Percentiles rank a stretch among this genome's conserved stretches.
Conservation (phyloP, 768 basidiomycete genomes). For the Collybia sordida region DNA sequence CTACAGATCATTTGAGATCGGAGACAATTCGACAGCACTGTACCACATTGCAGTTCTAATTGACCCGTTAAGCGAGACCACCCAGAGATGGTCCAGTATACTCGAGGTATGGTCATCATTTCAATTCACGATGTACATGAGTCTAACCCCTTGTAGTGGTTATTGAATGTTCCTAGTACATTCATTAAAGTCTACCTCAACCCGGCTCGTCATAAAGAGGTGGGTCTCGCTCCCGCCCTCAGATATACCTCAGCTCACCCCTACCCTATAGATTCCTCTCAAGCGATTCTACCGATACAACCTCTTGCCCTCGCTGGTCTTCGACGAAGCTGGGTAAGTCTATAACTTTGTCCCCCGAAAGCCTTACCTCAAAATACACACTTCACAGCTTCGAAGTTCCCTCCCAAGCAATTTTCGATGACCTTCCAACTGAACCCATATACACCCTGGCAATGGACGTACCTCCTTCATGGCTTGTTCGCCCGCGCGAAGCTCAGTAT, state of each 20-base stretch:
- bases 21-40: conserved; percentile 65
- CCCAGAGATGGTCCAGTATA: conserved; percentile 84
- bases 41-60: conserved; percentile 72
- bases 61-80: conserved; percentile 82
- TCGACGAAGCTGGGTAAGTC: conserved; percentile 73
- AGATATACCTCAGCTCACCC: background rate
- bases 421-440: conserved; percentile 82
- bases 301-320: conserved; percentile 52
- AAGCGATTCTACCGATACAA: conserved; percentile 92
- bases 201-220: conserved; percentile 68
- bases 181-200: conserved; percentile 80
- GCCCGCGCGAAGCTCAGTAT: conserved; percentile 83
- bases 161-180: conserved; percentile 59
- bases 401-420: conserved; percentile 61
- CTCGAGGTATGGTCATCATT: conserved; percentile 51
- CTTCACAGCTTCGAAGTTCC: conserved; percentile 53
- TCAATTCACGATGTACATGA: background rate
- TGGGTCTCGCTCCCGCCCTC: conserved; percentile 25
- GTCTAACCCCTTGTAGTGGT: conserved; percentile 45
- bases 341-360: background rate
- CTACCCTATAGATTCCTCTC: conserved; percentile 64
- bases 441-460: conserved; percentile 95
- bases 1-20: conserved; percentile 64
- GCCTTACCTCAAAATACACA: background rate
- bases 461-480: conserved; percentile 89